Conservation (phyloP, 208 protist genomes). For the Leishmania aethiopica region DNA sequence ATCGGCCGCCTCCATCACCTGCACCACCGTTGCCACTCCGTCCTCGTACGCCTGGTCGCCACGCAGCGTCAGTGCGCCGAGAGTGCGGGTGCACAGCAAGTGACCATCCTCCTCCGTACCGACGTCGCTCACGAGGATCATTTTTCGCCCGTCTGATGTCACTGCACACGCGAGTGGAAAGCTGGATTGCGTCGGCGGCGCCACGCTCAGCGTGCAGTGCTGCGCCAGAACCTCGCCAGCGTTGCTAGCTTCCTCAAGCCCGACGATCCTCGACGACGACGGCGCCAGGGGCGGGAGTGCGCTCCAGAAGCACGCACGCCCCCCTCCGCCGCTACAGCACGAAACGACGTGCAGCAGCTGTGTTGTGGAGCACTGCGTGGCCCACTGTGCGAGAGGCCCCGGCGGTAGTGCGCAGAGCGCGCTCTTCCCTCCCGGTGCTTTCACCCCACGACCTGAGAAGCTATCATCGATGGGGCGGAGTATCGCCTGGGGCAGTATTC, state of each 20-base stretch:
- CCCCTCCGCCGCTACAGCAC: slow-evolving; percentile 44
- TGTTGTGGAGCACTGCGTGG: slow-evolving; percentile 19
- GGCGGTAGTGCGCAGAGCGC: slow-evolving; percentile 11
- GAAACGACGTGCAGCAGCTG: slow-evolving; percentile 65
- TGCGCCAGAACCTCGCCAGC: slow-evolving; percentile 43
- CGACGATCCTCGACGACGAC: not conserved
- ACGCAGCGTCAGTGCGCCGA: slow-evolving; percentile 50
- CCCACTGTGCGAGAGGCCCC: slow-evolving; percentile 45
- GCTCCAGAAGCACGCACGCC: slow-evolving; percentile 50
- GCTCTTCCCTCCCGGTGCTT: not conserved
- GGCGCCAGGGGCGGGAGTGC: slow-evolving; percentile 42
- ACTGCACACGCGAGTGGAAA: slow-evolving; percentile 61
- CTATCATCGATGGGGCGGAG: slow-evolving; percentile 11
- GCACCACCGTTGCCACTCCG: slow-evolving; percentile 32
- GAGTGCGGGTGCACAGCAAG: slow-evolving; percentile 51
- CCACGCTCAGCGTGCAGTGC: slow-evolving; percentile 45
- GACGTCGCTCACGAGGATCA: slow-evolving; percentile 60
- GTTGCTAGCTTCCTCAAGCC: slow-evolving; percentile 1
- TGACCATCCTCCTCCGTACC: slow-evolving; percentile 65
- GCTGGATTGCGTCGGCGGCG: slow-evolving; percentile 52
- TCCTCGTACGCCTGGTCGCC: slow-evolving; percentile 1
- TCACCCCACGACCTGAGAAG: not conserved
- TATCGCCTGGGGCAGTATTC: slow-evolving; percentile 38
- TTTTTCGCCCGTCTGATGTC: slow-evolving; percentile 20
- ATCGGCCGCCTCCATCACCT: slow-evolving; percentile 33